A percentile compares a stretch with the other conserved stretches of the same genome.
Conservation (phyloP, 176 grass and related monocot species). For the Paspalum notatum region DNA sequence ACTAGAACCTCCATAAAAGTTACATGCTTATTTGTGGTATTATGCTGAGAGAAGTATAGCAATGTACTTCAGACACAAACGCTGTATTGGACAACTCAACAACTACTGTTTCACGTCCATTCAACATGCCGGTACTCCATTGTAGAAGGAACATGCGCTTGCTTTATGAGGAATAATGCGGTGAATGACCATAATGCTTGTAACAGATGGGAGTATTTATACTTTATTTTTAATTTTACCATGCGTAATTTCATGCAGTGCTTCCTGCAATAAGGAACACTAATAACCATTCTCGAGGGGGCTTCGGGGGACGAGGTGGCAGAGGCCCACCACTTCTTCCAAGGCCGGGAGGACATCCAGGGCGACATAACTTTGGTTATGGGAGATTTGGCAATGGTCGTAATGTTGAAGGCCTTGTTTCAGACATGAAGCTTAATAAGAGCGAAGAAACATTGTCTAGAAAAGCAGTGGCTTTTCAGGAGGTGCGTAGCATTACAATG, state of each 20-base stretch:
- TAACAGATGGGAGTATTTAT: not conserved
- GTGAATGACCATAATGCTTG: not conserved
- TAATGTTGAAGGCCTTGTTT: conserved; percentile 88
- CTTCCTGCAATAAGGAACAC: conserved; percentile 67
- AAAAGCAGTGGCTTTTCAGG: conserved; percentile 87
- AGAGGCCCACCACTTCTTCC: conserved; percentile 94
- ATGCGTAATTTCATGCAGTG: conserved; percentile 52
- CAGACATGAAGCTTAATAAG: conserved; percentile 98
- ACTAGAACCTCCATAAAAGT: conserved; percentile 15
- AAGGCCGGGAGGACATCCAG: conserved; percentile 75
- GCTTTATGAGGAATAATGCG: conserved; percentile 5
- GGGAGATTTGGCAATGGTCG: conserved; percentile 82
- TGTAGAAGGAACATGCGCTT: conserved; percentile 4
- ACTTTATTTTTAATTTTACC: conserved; percentile 26
- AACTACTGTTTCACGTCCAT: not conserved
- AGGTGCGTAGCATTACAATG: conserved; percentile 53
- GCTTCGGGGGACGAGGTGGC: conserved; percentile 64
- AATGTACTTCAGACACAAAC: not conserved
- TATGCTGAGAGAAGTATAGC: not conserved
- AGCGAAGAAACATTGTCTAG: conserved; percentile 98
- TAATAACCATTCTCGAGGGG: conserved; percentile 78
- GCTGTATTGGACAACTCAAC: conserved; percentile 14
- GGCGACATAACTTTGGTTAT: conserved; percentile 65
- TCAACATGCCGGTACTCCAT: not conserved
- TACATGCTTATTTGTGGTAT: not conserved